Conservation (phyloP, 2,329 filamentous ascomycete species). For the Colletotrichum phormii region DNA sequence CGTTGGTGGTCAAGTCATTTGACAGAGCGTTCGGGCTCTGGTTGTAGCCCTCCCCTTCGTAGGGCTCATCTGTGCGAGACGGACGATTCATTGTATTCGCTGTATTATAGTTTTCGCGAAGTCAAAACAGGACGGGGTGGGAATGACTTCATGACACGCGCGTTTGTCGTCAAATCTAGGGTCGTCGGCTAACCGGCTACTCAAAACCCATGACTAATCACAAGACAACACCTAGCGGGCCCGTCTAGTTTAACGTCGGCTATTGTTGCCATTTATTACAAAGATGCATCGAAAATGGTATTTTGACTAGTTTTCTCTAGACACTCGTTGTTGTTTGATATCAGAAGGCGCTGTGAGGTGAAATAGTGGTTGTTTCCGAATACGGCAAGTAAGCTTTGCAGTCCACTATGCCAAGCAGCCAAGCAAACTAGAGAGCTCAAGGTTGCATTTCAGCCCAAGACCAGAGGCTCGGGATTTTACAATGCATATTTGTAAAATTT, state of each 20-base stretch:
- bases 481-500: too few relatives aligned
- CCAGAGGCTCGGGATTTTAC: too few relatives aligned
- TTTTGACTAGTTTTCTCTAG: background rate
- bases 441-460: background rate
- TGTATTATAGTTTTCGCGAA: too few relatives aligned
- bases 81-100: conserved; percentile 36
- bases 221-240: background rate
- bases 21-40: conserved; percentile 59
- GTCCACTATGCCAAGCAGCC: background rate
- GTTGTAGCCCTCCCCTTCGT: conserved; percentile 51
- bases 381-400: background rate
- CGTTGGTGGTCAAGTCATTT: conserved; percentile 59
- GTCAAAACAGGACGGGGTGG: background rate
- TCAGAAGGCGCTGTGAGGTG: background rate
- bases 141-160: background rate
- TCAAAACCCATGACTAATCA: conserved; percentile 8
- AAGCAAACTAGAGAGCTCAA: background rate
- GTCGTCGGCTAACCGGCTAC: conserved; percentile 6
- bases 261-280: background rate
- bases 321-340: background rate
- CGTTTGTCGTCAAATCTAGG: background rate
- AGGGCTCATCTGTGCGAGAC: conserved; percentile 38
- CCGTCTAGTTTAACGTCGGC: background rate
- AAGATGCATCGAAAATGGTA: background rate
- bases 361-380: background rate